Percentiles rank a stretch among this genome's conserved stretches.
phyloP scores from a whole-genome alignment of 2,329 filamentous ascomycete species.

The Ophiocordyceps camponoti-rufipedis region DNA sequence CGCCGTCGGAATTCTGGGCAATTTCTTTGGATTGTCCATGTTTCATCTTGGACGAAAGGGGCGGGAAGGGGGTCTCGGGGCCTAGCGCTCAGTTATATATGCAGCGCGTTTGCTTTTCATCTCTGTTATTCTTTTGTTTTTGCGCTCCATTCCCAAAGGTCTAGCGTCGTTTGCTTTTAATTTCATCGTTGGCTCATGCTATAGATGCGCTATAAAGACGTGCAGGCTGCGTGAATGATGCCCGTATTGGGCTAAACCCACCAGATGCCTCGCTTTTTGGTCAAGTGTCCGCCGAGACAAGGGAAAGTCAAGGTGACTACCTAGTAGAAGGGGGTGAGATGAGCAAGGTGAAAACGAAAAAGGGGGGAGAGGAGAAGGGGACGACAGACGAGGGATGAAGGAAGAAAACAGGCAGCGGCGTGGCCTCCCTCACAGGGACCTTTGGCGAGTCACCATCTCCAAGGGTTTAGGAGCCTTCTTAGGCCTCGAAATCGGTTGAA shows the following conservation, averaged over 20 bases:
- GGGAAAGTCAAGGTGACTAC: too few relatives aligned
- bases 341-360: neutral
- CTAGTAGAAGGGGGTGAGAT: too few relatives aligned
- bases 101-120: neutral
- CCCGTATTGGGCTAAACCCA: too few relatives aligned
- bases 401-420: neutral
- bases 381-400: neutral
- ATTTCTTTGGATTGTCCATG: neutral
- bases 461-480: neutral
- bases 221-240: too few relatives aligned
- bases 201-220: too few relatives aligned
- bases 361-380: neutral
- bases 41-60: neutral
- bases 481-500: constrained; percentile 2
- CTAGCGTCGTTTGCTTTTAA: neutral
- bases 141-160: neutral
- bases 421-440: neutral
- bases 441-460: neutral
- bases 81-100: neutral
- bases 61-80: neutral
- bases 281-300: too few relatives aligned
- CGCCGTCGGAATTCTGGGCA: neutral
- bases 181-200: too few relatives aligned
- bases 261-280: too few relatives aligned
- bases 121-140: neutral